A percentile compares a stretch with the other conserved stretches of the same genome.
These are phyloP conservation scores for Nicotiana attenuata DNA, from an alignment of 257 asterid genomes.

Conservation along the genomic window DNA sequence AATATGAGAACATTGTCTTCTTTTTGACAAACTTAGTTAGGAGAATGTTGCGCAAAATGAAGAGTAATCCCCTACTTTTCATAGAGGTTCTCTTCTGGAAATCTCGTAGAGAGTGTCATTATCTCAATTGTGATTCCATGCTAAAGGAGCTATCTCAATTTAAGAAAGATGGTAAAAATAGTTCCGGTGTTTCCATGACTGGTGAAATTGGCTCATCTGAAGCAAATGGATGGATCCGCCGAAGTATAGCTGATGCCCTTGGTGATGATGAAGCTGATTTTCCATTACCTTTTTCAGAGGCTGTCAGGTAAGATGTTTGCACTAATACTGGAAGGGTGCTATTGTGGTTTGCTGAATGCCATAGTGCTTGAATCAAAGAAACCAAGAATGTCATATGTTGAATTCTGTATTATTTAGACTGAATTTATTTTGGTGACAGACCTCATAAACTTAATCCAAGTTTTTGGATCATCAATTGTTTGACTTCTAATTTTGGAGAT, in stretches of 20 bases:
- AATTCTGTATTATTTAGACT: not conserved
- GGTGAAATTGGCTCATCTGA: slow-evolving; percentile 45
- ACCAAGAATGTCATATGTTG: not conserved
- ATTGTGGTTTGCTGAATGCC: not conserved
- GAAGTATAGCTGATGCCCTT: slow-evolving; percentile 92
- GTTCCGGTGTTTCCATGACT: slow-evolving; percentile 24
- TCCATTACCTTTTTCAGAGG: slow-evolving; percentile 24
- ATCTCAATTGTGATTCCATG: slow-evolving; percentile 72
- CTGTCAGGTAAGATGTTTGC: slow-evolving; percentile 8
- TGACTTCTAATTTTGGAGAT: not conserved
- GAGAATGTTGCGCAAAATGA: slow-evolving; percentile 85
- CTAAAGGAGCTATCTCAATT: slow-evolving; percentile 53
- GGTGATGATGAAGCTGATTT: slow-evolving; percentile 85
- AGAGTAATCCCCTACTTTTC: slow-evolving; percentile 76
- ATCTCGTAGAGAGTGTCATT: slow-evolving; percentile 76
- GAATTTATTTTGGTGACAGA: not conserved
- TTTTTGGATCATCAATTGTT: not conserved
- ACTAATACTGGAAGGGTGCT: not conserved
- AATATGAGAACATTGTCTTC: slow-evolving; percentile 61
- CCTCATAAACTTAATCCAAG: not conserved
- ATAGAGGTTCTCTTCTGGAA: slow-evolving; percentile 79
- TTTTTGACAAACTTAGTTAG: slow-evolving; percentile 70
- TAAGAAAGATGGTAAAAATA: slow-evolving; percentile 32
- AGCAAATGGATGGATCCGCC: slow-evolving; percentile 49
- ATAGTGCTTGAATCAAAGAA: slow-evolving; percentile 1